Conservation (phyloP, 2,329 filamentous ascomycete genomes). For the Diaporthe velutina region DNA sequence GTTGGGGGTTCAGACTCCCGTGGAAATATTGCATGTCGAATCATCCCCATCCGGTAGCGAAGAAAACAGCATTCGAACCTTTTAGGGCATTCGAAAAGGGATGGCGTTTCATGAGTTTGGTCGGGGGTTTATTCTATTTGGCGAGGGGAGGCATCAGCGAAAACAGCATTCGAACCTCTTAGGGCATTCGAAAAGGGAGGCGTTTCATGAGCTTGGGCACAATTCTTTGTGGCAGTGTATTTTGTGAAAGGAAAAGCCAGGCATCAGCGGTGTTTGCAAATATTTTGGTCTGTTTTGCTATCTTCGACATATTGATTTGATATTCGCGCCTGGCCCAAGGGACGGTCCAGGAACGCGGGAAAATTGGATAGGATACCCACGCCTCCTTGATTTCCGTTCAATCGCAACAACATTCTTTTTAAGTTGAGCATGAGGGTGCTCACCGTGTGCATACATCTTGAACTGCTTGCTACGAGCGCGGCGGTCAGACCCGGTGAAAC, state of each 20-base stretch:
- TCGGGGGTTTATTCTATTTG: too few species aligned
- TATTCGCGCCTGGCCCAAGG: neutral
- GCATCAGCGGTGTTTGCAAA: conserved; percentile 17
- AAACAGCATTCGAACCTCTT: too few species aligned
- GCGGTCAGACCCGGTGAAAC: neutral
- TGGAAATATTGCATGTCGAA: neutral
- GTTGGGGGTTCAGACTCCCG: neutral
- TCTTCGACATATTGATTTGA: neutral
- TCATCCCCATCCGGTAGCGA: conserved; percentile 22
- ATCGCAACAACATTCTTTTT: conserved; percentile 12
- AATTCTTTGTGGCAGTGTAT: too few species aligned
- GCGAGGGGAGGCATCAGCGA: too few species aligned
- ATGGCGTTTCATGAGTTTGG: conserved; percentile 11
- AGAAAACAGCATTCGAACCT: conserved; percentile 29
- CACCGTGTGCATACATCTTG: neutral
- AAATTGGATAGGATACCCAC: conserved; percentile 4
- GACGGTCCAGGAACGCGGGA: neutral
- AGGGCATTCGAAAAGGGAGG: too few species aligned
- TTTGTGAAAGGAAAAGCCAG: neutral
- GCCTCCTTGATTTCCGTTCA: conserved; percentile 15
- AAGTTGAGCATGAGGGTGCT: neutral
- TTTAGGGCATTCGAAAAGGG: conserved; percentile 25
- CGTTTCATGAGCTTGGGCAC: neutral
- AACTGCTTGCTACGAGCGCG: neutral
- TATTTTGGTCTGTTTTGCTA: neutral